A percentile compares a stretch with the other conserved stretches of the same genome.
These are phyloP conservation scores for Neolentinus lepideus DNA, from an alignment of 1,284 basidiomycete species.

Conservation along the genomic window DNA sequence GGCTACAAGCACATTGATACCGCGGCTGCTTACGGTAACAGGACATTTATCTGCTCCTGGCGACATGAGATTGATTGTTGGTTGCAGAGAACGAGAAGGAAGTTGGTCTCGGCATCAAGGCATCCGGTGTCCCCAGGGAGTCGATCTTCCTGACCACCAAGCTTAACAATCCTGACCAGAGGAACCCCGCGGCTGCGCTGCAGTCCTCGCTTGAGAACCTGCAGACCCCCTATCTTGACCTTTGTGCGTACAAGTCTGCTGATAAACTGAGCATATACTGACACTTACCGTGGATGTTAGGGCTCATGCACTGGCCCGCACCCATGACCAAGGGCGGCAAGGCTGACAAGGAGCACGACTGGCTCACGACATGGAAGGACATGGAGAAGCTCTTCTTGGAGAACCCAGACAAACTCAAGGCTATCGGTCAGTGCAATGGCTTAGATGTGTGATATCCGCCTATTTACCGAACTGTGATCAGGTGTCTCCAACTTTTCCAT, in stretches of 20 bases:
- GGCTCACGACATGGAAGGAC: slow-evolving; percentile 73
- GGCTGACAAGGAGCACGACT: slow-evolving; percentile 48
- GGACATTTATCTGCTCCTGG: background rate
- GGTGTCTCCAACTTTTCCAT: slow-evolving; percentile 70
- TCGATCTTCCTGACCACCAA: slow-evolving; percentile 76
- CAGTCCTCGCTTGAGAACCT: slow-evolving; percentile 65
- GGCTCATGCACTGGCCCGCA: slow-evolving; percentile 79
- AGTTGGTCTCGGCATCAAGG: slow-evolving; percentile 77
- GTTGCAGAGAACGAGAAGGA: slow-evolving; percentile 49
- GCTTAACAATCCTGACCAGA: slow-evolving; percentile 68
- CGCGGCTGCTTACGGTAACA: slow-evolving; percentile 32
- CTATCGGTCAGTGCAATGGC: slow-evolving; percentile 54
- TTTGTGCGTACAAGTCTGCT: slow-evolving; percentile 45
- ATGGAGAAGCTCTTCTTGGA: slow-evolving; percentile 66
- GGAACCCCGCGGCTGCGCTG: slow-evolving; percentile 57
- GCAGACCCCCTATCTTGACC: slow-evolving; percentile 70
- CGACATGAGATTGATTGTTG: background rate
- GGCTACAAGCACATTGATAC: slow-evolving; percentile 79
- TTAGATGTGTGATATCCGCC: no score
- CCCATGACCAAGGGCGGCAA: slow-evolving; percentile 46
- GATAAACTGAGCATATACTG: background rate
- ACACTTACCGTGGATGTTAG: slow-evolving; percentile 19
- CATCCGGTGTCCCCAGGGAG: slow-evolving; percentile 58
- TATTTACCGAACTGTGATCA: slow-evolving; percentile 9
- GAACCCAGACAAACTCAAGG: slow-evolving; percentile 61